phyloP scores from a whole-genome alignment of 768 basidiomycete species.

The Auricularia sp. region DNA sequence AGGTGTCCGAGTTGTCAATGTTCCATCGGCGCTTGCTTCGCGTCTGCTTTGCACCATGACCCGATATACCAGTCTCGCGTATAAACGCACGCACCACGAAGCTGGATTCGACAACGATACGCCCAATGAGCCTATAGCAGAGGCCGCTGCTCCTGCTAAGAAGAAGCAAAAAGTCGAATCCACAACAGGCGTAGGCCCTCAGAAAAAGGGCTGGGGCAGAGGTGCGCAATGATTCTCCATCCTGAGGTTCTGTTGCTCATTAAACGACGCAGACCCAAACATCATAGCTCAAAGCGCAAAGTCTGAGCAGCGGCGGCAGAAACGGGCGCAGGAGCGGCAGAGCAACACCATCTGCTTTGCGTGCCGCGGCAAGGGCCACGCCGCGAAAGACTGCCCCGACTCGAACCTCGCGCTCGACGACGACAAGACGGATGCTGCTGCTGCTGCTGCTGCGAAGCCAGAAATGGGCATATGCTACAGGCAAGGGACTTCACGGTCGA shows the following conservation, averaged over 20 bases:
- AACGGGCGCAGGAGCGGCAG: constrained; percentile 48
- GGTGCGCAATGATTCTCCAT: background rate
- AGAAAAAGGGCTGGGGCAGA: constrained; percentile 13
- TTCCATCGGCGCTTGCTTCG: background rate
- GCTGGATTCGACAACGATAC: constrained; percentile 37
- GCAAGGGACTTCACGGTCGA: constrained; percentile 26
- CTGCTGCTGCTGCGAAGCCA: constrained; percentile 7
- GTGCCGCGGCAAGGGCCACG: constrained; percentile 75
- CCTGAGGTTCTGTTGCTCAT: background rate
- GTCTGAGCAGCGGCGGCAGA: constrained; percentile 52
- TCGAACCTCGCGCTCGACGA: constrained; percentile 18
- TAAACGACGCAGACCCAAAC: constrained; percentile 15
- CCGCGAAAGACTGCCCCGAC: constrained; percentile 71
- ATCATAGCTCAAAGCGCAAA: constrained; percentile 16
- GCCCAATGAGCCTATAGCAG: constrained; percentile 5
- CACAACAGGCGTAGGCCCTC: constrained; percentile 24
- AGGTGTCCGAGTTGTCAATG: too few species aligned
- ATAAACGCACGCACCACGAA: constrained; percentile 60
- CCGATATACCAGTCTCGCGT: constrained; percentile 61
- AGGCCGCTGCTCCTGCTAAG: constrained; percentile 26
- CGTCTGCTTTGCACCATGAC: constrained; percentile 39
- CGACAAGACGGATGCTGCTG: constrained; percentile 6
- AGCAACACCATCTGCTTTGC: constrained; percentile 69
- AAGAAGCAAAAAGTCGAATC: constrained; percentile 34
- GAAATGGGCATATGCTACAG: constrained; percentile 60